Base-by-base conservation (phyloP, 805 yeast genomes). In the Candida cerambycidarum region DNA sequence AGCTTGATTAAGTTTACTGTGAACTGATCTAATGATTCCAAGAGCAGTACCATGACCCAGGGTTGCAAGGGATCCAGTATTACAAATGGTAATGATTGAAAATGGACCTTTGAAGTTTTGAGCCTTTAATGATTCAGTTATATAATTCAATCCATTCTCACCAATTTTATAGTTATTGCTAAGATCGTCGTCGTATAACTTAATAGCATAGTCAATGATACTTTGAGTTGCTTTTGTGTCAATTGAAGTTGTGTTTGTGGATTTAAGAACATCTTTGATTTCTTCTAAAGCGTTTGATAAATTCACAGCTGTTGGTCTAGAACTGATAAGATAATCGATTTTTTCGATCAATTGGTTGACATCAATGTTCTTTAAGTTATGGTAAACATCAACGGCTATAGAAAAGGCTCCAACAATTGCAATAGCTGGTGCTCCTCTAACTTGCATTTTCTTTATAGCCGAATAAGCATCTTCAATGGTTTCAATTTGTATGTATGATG, bases 401-500 rank as follows among this genome's bases (percentile, higher is more conserved):
- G 96, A 79, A 46, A 90, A 75, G 1, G 89, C 82, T 4, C 96
- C 98, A 2, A 92, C 97, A 44, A 92, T 87, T 48, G 97, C 97
- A 58, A 92, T 92, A 1, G 98, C 98, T 0, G 99, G 99, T 0
- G 99, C 99, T 29, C 99, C 99, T 60, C 99, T 76, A 4, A 95
- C 97, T 55, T 87, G 89, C 99, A 92, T 92, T 44, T 73, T 73
- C 57, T 81, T 83, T 61, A 92, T 92, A n/a, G 86, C 95, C 14
- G 75, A 73, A 63, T 68, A 88, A 3, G 95, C 97, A 59, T 84
- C 89, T 36, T 82, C 82, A 39, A 87, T 80, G 13, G 79, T 67
- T 29, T 67, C 51, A 44, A 92, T 77, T 1, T 72, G 59, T 15
- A 90, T 67, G 61, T 88, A 92, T 38, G 69, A 73, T 1, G 95